Percentiles rank a stretch among this genome's conserved stretches.
Conservation (phyloP, 1,139 yeast genomes). For the Scheffersomyces insectosa region DNA sequence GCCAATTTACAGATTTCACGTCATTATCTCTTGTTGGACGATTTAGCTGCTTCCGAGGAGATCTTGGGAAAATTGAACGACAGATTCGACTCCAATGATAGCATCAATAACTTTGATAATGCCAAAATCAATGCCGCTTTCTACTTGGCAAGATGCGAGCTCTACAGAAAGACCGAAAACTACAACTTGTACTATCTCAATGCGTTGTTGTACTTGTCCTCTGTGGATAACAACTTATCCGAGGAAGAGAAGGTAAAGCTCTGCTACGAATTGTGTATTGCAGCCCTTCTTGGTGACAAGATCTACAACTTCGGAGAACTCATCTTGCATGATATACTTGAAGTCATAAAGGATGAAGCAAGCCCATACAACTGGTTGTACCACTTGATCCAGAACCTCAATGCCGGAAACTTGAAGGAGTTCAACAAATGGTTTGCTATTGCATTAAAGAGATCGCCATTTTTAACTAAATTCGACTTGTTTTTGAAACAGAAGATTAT, state of each 20-base stretch:
- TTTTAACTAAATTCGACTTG: constrained; percentile 58
- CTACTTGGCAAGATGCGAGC: constrained; percentile 78
- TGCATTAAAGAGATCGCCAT: constrained; percentile 50
- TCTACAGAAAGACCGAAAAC: constrained; percentile 72
- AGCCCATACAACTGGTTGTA: constrained; percentile 71
- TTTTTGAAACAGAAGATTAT: constrained; percentile 89
- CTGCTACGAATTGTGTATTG: constrained; percentile 80
- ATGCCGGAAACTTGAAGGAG: constrained; percentile 70
- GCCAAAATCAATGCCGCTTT: constrained; percentile 78
- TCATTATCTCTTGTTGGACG: constrained; percentile 57
- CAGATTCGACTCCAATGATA: constrained; percentile 49
- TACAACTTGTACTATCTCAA: constrained; percentile 78
- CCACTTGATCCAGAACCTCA: constrained; percentile 66
- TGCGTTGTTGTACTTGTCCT: constrained; percentile 51
- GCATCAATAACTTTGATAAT: constrained; percentile 53
- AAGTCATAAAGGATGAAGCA: constrained; percentile 44
- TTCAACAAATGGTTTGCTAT: constrained; percentile 53
- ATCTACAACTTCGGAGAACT: constrained; percentile 96
- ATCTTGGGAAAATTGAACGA: constrained; percentile 62
- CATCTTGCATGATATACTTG: constrained; percentile 82
- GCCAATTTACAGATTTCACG: constrained; percentile 80
- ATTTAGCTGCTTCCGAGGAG: constrained; percentile 65
- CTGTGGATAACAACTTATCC: constrained; percentile 40
- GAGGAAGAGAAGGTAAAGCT: constrained; percentile 33
- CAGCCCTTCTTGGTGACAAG: constrained; percentile 89